phyloP scores from a whole-genome alignment of 2,329 filamentous ascomycete species.

The Furcasterigmium sp. region DNA sequence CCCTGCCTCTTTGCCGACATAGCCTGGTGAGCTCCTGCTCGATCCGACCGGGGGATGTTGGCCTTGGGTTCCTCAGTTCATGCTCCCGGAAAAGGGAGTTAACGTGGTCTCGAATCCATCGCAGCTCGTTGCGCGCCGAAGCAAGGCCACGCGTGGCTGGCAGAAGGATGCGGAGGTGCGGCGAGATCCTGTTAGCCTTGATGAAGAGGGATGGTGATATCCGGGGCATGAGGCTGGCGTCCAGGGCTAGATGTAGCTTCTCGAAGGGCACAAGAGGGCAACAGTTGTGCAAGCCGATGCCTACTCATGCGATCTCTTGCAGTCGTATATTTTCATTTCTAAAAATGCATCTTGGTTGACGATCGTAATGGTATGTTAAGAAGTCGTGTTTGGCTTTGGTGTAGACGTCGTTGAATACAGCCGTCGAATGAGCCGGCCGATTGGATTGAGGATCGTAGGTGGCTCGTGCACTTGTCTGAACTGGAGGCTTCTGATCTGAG shows the following conservation, averaged over 20 bases:
- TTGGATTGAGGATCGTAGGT: too few relatives aligned
- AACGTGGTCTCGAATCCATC: conserved; percentile 65
- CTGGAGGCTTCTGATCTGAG: too few relatives aligned
- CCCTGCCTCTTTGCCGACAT: conserved; percentile 46
- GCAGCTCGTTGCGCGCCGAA: conserved; percentile 64
- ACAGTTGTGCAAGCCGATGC: too few relatives aligned
- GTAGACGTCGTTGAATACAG: too few relatives aligned
- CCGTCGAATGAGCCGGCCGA: too few relatives aligned
- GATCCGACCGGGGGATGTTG: conserved; percentile 18
- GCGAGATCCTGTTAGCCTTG: conserved; percentile 46
- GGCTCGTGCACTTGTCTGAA: too few relatives aligned
- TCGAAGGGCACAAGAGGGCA: too few relatives aligned
- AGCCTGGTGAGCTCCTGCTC: conserved; percentile 21
- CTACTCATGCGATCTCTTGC: neutral
- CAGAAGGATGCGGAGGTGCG: conserved; percentile 55
- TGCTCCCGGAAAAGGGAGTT: conserved; percentile 17
- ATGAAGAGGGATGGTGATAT: conserved; percentile 53
- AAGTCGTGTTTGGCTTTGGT: too few relatives aligned
- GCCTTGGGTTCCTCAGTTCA: conserved; percentile 4
- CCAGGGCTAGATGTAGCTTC: too few relatives aligned
- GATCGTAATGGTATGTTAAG: neutral
- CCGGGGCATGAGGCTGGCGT: conserved; percentile 57
- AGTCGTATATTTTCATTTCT: neutral
- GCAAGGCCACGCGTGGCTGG: conserved; percentile 56
- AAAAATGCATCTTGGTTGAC: too few relatives aligned